Evolutionary conservation across 139 green algal species (phyloP).

Genomic region (Diplosphaera chodatii): DNA sequence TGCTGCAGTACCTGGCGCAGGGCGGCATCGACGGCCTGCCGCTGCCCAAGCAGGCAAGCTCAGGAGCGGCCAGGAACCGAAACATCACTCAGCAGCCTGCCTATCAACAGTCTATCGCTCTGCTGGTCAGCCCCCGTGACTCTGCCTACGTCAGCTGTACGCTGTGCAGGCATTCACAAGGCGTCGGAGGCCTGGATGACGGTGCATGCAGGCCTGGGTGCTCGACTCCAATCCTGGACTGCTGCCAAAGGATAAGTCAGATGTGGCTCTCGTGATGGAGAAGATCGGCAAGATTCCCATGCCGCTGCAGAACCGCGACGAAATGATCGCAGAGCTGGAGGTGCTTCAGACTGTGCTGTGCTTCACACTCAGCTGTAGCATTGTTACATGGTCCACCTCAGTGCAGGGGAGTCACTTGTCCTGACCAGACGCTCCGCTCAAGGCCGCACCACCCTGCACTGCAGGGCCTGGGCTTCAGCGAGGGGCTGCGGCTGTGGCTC

Average conservation of each 20-base stretch:
- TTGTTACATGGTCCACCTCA: too few species aligned
- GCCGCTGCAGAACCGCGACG: slow-evolving; percentile 49
- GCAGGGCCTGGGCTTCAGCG: slow-evolving; percentile 34
- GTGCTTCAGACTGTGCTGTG: neutral
- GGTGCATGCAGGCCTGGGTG: slow-evolving; percentile 56
- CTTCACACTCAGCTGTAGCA: too few species aligned
- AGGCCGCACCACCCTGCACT: too few species aligned
- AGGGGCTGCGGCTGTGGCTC: slow-evolving; percentile 68
- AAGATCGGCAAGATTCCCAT: slow-evolving; percentile 31
- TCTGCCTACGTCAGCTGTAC: too few species aligned
- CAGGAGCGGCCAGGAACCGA: too few species aligned
- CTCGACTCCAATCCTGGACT: slow-evolving; percentile 63
- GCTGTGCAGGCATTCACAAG: too few species aligned
- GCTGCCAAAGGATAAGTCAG: neutral
- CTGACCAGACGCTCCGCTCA: too few species aligned
- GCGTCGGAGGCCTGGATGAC: too few species aligned
- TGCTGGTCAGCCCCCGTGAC: too few species aligned
- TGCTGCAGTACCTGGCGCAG: slow-evolving; percentile 46
- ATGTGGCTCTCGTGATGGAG: slow-evolving; percentile 32
- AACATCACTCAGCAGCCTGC: too few species aligned
- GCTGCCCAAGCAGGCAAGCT: slow-evolving; percentile 4
- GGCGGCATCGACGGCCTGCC: neutral
- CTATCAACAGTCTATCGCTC: too few species aligned
- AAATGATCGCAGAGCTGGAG: slow-evolving; percentile 20
- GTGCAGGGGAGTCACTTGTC: too few species aligned